A percentile compares a stretch with the other conserved stretches of the same genome.
phyloP scores from a whole-genome alignment of 306 rosid genomes.

The Calophaca sinica region DNA sequence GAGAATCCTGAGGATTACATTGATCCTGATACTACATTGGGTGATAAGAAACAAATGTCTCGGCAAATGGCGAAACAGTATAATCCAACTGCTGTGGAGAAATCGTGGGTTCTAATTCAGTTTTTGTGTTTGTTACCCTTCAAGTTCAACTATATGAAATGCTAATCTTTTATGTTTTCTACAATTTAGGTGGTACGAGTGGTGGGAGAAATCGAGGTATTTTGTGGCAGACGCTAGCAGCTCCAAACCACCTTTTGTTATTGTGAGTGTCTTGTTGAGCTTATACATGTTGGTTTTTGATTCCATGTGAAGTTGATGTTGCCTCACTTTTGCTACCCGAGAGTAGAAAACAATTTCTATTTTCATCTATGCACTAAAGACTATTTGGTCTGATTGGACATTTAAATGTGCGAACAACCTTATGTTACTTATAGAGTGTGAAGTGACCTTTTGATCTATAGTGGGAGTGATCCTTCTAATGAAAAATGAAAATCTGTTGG shows the following conservation, averaged over 20 bases:
- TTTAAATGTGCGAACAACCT: conserved; percentile 15
- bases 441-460: conserved; percentile 34
- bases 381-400: background rate
- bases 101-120: conserved; percentile 65
- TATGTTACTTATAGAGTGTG: conserved; percentile 5
- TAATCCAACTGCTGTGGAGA: conserved; percentile 80
- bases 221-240: conserved; percentile 87
- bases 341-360: conserved; percentile 1
- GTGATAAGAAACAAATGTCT: conserved; percentile 78
- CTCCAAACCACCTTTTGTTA: conserved; percentile 83
- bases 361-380: background rate
- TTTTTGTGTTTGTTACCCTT: conserved; percentile 25
- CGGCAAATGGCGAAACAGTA: conserved; percentile 83
- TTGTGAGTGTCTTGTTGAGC: conserved; percentile 64
- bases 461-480: conserved; percentile 25
- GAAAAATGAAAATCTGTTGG: conserved; percentile 24
- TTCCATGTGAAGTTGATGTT: conserved; percentile 3
- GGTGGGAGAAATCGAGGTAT: conserved; percentile 89
- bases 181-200: conserved; percentile 81
- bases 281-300: conserved; percentile 28
- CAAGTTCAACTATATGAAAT: conserved; percentile 17
- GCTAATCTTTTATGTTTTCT: conserved; percentile 43
- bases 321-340: background rate
- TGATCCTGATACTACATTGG: conserved; percentile 80
- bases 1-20: conserved; percentile 76